A percentile compares a stretch with the other conserved stretches of the same genome.
These are phyloP conservation scores for Fistulifera solaris DNA, from an alignment of 108 stramenopile species.

Conservation along the genomic window DNA sequence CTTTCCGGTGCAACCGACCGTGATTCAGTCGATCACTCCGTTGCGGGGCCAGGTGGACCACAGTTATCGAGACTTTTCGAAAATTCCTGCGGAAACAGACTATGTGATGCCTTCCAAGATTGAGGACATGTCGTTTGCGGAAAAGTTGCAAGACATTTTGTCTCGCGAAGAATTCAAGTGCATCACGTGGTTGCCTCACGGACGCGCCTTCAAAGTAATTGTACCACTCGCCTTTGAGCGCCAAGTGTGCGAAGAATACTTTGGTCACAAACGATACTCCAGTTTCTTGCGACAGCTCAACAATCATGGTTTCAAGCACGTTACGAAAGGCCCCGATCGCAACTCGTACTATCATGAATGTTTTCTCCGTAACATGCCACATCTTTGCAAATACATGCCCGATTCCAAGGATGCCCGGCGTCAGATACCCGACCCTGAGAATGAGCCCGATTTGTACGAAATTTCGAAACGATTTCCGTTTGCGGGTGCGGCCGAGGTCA, in stretches of 20 bases:
- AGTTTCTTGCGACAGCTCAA: constrained; percentile 76
- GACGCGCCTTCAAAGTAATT: constrained; percentile 49
- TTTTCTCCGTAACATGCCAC: constrained; percentile 12
- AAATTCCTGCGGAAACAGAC: background rate
- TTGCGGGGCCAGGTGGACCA: background rate
- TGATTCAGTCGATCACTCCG: too few relatives aligned
- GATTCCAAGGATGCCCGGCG: constrained; percentile 13
- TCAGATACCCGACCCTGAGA: constrained; percentile 37
- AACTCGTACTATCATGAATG: constrained; percentile 53
- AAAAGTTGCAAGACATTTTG: constrained; percentile 17
- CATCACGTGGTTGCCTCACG: constrained; percentile 57
- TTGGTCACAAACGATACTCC: constrained; percentile 68
- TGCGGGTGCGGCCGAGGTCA: background rate
- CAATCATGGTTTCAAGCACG: constrained; percentile 29
- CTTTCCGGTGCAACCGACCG: too few relatives aligned
- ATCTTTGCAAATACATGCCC: constrained; percentile 20
- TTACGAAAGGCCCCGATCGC: constrained; percentile 33
- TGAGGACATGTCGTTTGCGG: constrained; percentile 8
- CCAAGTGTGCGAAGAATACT: constrained; percentile 24
- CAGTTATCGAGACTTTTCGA: background rate
- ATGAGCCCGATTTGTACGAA: constrained; percentile 27
- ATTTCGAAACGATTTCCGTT: constrained; percentile 13
- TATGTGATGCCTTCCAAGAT: background rate
- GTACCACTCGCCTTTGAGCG: constrained; percentile 26
- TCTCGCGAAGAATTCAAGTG: constrained; percentile 2